Evolutionary conservation across 805 yeast species (phyloP).

Genomic region (Saccharomyces eubayanus): DNA sequence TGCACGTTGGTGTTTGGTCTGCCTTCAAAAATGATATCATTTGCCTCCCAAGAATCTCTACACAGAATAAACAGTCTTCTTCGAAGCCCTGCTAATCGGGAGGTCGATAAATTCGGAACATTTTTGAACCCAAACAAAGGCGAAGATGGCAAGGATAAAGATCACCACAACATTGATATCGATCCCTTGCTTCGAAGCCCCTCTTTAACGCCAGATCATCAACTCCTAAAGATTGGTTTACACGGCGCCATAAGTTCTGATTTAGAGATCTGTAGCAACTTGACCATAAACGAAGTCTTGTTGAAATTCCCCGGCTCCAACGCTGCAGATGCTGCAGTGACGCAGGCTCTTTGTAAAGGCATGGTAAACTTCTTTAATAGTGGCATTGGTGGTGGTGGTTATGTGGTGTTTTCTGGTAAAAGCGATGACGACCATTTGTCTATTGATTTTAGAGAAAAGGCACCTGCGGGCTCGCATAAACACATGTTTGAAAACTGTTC

Average conservation of each 20-base stretch:
- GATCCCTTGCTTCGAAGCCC: constrained; percentile 33
- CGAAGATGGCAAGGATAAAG: neutral
- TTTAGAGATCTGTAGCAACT: constrained; percentile 28
- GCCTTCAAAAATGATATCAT: neutral
- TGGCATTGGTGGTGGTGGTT: constrained; percentile 93
- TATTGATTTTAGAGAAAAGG: constrained; percentile 84
- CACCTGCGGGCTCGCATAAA: constrained; percentile 55
- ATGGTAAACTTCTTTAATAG: constrained; percentile 72
- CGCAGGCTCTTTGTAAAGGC: constrained; percentile 84
- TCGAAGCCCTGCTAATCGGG: neutral
- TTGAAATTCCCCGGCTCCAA: constrained; percentile 42
- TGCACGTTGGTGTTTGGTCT: neutral
- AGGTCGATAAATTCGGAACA: neutral
- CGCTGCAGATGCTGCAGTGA: constrained; percentile 91
- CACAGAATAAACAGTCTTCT: neutral
- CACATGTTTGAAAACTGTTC: constrained; percentile 53
- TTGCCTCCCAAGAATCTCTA: neutral
- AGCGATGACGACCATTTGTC: constrained; percentile 43
- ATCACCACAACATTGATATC: constrained; percentile 34
- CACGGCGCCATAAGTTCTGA: constrained; percentile 33
- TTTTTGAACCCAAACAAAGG: neutral
- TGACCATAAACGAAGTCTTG: constrained; percentile 23
- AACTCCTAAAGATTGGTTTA: constrained; percentile 17
- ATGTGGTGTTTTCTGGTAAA: constrained; percentile 37
- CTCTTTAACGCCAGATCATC: constrained; percentile 29